Percentiles rank a stretch among this genome's conserved stretches.
Conservation (phyloP, 495 filamentous ascomycete species). For the Tuber brumale region DNA sequence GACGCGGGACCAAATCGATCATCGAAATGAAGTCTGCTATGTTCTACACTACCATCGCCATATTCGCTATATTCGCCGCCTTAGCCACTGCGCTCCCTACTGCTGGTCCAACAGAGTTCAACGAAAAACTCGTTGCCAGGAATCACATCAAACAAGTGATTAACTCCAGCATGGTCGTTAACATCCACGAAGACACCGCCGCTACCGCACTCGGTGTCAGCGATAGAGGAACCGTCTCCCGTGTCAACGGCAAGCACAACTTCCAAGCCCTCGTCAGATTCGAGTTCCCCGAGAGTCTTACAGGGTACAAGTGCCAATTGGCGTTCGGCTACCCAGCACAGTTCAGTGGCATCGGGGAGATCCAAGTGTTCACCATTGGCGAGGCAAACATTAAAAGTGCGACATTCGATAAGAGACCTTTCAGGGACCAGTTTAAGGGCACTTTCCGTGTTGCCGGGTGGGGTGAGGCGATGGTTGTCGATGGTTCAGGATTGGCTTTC, state of each 20-base stretch:
- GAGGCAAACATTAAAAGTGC: neutral
- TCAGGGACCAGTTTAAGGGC: neutral
- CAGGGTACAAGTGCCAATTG: neutral
- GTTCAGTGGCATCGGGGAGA: neutral
- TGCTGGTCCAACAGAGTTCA: neutral
- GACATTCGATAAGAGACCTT: neutral
- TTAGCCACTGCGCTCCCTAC: neutral
- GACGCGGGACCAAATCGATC: neutral
- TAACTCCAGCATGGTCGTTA: neutral
- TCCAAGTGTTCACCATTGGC: neutral
- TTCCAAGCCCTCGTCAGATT: neutral
- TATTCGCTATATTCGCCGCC: neutral
- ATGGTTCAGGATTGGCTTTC: neutral
- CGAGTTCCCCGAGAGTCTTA: neutral
- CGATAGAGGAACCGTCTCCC: neutral
- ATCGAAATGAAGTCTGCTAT: neutral
- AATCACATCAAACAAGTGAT: neutral
- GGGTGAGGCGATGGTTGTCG: neutral
- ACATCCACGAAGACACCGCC: neutral
- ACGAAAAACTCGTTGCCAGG: neutral
- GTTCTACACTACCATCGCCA: neutral
- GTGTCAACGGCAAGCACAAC: neutral
- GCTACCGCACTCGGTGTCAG: neutral
- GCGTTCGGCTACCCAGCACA: neutral
- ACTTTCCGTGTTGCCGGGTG: neutral